Evolutionary conservation across 768 basidiomycete species (phyloP).

Genomic region (Termitomyces sp.): DNA sequence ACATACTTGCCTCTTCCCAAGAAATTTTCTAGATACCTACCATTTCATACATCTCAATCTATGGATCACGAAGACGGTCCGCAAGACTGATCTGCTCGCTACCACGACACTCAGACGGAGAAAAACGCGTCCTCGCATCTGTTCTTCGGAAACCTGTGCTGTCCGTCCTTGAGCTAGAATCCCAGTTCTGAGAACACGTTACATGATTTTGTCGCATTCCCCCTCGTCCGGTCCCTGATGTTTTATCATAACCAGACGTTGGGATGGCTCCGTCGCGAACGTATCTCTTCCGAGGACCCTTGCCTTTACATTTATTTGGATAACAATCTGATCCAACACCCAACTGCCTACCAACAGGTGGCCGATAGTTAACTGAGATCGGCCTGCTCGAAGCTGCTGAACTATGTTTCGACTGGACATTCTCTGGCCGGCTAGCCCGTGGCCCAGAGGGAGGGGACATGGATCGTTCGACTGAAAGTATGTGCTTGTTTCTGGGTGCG

Average conservation of each 20-base stretch:
- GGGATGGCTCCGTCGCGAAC: not conserved
- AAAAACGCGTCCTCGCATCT: not conserved
- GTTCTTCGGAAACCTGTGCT: not conserved
- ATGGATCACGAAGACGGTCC: slow-evolving; percentile 7
- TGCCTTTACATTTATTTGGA: not conserved
- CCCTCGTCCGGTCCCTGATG: not conserved
- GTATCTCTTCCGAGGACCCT: not conserved
- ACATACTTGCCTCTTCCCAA: not conserved
- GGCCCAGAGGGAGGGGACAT: slow-evolving; percentile 1
- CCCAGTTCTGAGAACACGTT: not conserved
- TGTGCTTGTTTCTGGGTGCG: not conserved
- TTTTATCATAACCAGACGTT: not conserved
- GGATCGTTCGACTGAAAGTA: not conserved
- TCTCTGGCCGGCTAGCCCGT: not conserved
- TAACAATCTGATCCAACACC: not conserved
- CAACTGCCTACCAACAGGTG: not conserved
- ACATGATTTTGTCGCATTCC: not conserved
- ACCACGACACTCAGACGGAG: not conserved
- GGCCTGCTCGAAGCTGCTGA: not conserved
- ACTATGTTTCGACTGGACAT: not conserved
- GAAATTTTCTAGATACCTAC: not conserved
- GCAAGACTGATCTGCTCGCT: not conserved
- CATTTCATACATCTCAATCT: not conserved
- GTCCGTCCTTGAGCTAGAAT: not conserved
- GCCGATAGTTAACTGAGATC: not conserved